Conservation (phyloP, 2,329 filamentous ascomycete genomes). For the Cercospora zeae-maydis region DNA sequence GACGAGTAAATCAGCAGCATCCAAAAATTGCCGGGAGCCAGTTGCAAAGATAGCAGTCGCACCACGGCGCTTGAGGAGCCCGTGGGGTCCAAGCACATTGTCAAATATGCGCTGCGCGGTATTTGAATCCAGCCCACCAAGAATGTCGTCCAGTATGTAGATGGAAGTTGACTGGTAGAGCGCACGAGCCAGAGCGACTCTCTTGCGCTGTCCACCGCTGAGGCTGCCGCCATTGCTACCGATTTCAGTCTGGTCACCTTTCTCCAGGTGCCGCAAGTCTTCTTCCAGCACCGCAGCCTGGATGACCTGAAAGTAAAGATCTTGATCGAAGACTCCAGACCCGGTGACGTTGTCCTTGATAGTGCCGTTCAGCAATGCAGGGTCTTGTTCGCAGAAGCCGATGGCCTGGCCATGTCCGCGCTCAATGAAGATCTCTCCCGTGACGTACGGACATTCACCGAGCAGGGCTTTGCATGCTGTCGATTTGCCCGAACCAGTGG, state of each 20-base stretch:
- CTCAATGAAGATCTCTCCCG: not conserved
- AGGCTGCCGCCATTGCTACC: constrained; percentile 16
- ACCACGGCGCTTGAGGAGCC: not conserved
- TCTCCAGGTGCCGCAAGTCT: not conserved
- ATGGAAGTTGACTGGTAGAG: constrained; percentile 19
- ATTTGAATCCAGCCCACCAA: not conserved
- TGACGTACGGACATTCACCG: not conserved
- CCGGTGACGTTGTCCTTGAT: not conserved
- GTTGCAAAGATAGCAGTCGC: not conserved
- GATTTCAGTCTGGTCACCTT: not conserved
- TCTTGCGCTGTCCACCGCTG: constrained; percentile 43
- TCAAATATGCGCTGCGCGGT: not conserved
- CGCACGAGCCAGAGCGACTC: constrained; percentile 43
- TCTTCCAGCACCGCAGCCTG: not conserved
- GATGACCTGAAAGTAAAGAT: not conserved
- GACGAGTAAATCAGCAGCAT: not conserved
- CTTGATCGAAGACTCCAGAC: not conserved
- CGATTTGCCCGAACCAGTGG: not conserved
- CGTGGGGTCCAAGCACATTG: not conserved
- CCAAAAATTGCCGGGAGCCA: not conserved
- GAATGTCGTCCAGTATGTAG: not conserved
- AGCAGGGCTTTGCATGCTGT: not conserved
- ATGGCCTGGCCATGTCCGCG: not conserved
- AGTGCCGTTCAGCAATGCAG: not conserved
- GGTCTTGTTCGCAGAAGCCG: not conserved